Conservation (phyloP, 1,139 yeast species). For the Kodamaea suecica region DNA sequence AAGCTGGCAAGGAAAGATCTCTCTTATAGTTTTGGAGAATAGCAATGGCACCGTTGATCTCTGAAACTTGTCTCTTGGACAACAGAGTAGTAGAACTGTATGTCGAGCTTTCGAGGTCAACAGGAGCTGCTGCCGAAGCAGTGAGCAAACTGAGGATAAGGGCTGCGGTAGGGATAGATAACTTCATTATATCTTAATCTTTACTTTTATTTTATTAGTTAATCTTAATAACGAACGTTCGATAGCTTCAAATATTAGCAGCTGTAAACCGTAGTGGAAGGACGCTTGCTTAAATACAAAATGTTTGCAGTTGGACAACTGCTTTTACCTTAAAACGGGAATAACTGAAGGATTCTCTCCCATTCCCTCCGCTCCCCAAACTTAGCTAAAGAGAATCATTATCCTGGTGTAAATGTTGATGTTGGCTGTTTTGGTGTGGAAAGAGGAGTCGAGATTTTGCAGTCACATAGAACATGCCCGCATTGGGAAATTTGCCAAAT, state of each 20-base stretch:
- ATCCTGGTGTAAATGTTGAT: too few species aligned
- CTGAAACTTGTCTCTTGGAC: constrained; percentile 31
- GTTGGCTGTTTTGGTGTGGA: too few species aligned
- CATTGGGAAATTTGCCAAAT: too few species aligned
- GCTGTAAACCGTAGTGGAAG: too few species aligned
- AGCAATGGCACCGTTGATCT: constrained; percentile 28
- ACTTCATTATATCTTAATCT: constrained; percentile 25
- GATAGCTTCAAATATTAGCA: background rate
- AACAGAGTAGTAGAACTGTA: constrained; percentile 22
- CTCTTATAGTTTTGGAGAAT: constrained; percentile 34
- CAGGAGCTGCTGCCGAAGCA: constrained; percentile 36
- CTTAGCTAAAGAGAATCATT: too few species aligned
- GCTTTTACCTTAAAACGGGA: too few species aligned
- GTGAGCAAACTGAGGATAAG: constrained; percentile 33
- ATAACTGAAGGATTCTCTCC: too few species aligned
- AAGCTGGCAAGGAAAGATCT: constrained; percentile 19
- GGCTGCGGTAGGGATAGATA: constrained; percentile 29
- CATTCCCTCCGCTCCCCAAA: too few species aligned
- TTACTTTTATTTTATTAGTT: too few species aligned
- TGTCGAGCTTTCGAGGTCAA: constrained; percentile 7
- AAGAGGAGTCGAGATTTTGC: too few species aligned
- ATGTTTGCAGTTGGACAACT: too few species aligned
- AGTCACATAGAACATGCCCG: too few species aligned
- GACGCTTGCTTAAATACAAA: background rate
- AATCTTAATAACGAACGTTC: constrained; percentile 2